A percentile compares a stretch with the other conserved stretches of the same genome.
These are phyloP conservation scores for Citropsis articulata DNA, from an alignment of 345 rosid genomes.

Conservation along the genomic window DNA sequence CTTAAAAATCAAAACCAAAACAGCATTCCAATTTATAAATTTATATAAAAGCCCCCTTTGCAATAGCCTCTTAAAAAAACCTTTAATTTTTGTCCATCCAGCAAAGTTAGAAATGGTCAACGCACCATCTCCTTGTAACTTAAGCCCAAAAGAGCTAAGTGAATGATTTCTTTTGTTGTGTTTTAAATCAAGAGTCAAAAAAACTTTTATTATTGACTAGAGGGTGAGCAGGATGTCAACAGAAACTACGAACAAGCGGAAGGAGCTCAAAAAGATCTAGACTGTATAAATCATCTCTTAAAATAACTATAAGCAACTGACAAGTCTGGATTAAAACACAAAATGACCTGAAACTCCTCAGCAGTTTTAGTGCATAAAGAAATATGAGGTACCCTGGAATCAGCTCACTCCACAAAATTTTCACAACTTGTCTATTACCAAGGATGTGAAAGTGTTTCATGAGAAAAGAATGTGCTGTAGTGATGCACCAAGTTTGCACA, in stretches of 20 bases:
- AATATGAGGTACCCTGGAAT: background rate
- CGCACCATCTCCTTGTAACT: background rate
- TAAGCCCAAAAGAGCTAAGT: background rate
- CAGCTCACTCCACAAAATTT: background rate
- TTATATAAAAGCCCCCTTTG: background rate
- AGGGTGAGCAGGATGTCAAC: background rate
- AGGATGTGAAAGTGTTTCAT: background rate
- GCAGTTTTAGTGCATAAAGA: background rate
- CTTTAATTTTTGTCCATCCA: background rate
- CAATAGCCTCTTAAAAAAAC: background rate
- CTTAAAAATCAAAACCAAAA: background rate
- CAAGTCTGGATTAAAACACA: background rate
- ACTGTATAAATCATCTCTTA: background rate
- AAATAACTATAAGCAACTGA: background rate
- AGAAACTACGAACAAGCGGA: background rate
- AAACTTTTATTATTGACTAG: background rate
- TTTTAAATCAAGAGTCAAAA: background rate
- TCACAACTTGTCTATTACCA: background rate
- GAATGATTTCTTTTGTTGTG: background rate
- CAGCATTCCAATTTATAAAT: background rate
- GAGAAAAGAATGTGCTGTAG: background rate
- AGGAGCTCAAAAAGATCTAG: background rate
- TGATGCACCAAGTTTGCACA: background rate
- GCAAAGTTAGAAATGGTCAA: too few relatives aligned
- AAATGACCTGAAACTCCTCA: background rate